These are phyloP conservation scores for Patellifolia procumbens DNA, from an alignment of 179 eudicot species.

Conservation along the genomic window DNA sequence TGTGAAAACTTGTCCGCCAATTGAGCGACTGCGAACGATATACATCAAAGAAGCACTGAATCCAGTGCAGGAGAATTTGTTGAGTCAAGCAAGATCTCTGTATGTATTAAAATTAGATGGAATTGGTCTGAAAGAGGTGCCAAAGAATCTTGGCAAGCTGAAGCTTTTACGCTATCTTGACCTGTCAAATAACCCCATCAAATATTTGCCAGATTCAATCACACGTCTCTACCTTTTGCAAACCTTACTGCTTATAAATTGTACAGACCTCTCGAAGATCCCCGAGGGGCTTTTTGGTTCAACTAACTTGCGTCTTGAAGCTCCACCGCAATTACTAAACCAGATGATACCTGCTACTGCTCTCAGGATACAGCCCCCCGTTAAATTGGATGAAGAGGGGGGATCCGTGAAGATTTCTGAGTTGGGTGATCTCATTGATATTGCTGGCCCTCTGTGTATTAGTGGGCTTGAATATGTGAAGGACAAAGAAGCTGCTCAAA, in stretches of 20 bases:
- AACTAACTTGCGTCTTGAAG: not conserved
- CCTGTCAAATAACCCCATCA: not conserved
- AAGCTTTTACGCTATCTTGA: conserved; percentile 16
- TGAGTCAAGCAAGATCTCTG: not conserved
- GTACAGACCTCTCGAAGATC: not conserved
- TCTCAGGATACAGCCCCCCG: not conserved
- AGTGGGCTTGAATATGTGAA: conserved; percentile 3
- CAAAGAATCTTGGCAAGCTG: conserved; percentile 16
- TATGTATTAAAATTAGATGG: not conserved
- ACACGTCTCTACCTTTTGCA: conserved; percentile 19
- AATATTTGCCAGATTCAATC: conserved; percentile 21
- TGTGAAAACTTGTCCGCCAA: not conserved
- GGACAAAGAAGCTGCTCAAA: not conserved
- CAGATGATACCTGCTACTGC: not conserved
- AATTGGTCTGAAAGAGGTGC: conserved; percentile 13
- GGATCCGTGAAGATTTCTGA: not conserved
- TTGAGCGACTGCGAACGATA: not conserved
- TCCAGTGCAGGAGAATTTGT: not conserved
- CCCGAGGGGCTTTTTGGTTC: conserved; percentile 10
- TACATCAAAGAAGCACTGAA: not conserved
- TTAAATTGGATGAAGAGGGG: not conserved
- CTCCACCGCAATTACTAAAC: not conserved
- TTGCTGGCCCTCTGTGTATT: not conserved
- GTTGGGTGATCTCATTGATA: not conserved
- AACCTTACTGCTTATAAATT: not conserved